Evolutionary conservation across 148 eudicot species (phyloP).

Genomic region (Limonium bicolor): DNA sequence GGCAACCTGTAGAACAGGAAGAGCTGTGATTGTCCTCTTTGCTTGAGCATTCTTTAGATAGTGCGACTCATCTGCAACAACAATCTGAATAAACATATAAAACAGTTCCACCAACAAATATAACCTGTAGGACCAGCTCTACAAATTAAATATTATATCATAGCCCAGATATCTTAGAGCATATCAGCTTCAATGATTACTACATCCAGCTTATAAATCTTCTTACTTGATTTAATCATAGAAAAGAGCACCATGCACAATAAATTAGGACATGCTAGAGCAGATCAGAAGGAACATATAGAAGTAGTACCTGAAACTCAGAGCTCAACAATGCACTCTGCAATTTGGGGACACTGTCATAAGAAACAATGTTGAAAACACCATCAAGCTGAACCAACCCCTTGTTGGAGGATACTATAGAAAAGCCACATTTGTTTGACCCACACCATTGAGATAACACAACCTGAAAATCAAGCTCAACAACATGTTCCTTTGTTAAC

Average conservation of each 20-base stretch:
- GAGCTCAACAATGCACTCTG: slow-evolving; percentile 46
- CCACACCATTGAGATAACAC: slow-evolving; percentile 72
- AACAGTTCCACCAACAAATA: slow-evolving; percentile 8
- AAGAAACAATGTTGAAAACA: slow-evolving; percentile 74
- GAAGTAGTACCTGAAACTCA: slow-evolving; percentile 48
- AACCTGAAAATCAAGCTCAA: too few species aligned
- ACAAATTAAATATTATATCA: background rate
- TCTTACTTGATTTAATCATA: too few species aligned
- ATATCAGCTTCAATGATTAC: background rate
- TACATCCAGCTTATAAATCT: too few species aligned
- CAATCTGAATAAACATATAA: slow-evolving; percentile 48
- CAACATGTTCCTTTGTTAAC: too few species aligned
- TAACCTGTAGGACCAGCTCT: background rate
- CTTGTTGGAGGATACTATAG: slow-evolving; percentile 58
- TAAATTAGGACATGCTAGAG: too few species aligned
- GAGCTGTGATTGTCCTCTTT: slow-evolving; percentile 68
- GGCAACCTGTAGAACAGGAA: slow-evolving; percentile 73
- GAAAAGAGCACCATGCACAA: too few species aligned
- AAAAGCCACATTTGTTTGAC: slow-evolving; percentile 76
- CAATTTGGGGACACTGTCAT: slow-evolving; percentile 74
- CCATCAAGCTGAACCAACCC: slow-evolving; percentile 66
- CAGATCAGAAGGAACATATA: background rate
- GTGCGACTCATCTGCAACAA: slow-evolving; percentile 98
- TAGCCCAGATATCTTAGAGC: background rate
- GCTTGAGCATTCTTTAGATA: slow-evolving; percentile 93